Base-by-base conservation (phyloP, 305 asterid genomes). In the Petunia hybrid region DNA sequence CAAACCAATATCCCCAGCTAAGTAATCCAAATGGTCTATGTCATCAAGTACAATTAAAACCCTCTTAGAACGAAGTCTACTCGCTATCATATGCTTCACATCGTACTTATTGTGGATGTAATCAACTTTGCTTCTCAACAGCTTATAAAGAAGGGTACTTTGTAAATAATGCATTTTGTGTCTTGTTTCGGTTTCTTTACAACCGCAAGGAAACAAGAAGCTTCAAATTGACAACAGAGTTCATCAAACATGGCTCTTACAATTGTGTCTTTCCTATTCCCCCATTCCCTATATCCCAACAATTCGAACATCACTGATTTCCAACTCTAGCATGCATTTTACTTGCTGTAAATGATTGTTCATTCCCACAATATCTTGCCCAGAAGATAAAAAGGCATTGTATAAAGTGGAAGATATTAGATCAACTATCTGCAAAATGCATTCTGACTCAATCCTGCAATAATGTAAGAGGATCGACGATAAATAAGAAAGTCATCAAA, bases 1-100 rank as follows among this genome's bases (percentile, higher is more conserved):
- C 64, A 59, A 59, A 59, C 64, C 64, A 59, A 59, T 59, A 35
- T 59, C 22, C 22, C 64, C 64, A 59, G 64, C 64, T 35, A 59
- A 59, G 3, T 22, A 22, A 22, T 22, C 31, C 0, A 22, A 22
- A 22, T 22, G 31, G 31, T 22, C 31, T 22, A 22, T 22, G 31
- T 22, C 31, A 22, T 22, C 31, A 22, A 22, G 31, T 1, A 22
- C 31, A 22, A 22, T 22, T 22, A 22, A 22, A 22, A 22, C 31
- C 31, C 3, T 59, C 22, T 59, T 59, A 12, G 7, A n/a, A 7
- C 64, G 31, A n/a, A 63, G 2, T 39, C 68, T 62, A 5, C 68
- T 8, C 68, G 40, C 39, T 62, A 62, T 62, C 40, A 6, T 62
- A 0, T 62, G 35, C 40, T 8, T 62, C 51, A 8, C 51, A 4